phyloP scores from a whole-genome alignment of 2,329 filamentous ascomycete species.

The Calonectria crousiana region DNA sequence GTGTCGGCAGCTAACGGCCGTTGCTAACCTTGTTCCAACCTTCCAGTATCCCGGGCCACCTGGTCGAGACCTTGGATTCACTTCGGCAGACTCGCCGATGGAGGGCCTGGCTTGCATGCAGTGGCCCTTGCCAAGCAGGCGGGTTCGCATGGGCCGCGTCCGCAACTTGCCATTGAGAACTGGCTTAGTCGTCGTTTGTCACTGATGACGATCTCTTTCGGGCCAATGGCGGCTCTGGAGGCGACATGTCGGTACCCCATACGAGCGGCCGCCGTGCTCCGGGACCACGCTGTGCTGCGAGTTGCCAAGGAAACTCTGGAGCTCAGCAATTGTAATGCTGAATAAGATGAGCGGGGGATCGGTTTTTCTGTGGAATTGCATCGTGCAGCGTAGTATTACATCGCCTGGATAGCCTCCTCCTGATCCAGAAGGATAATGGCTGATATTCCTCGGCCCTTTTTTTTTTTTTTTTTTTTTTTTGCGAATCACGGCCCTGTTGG shows the following conservation, averaged over 20 bases:
- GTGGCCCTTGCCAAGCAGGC: not conserved
- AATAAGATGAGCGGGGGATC: not conserved
- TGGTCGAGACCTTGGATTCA: not conserved
- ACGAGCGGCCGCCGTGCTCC: constrained; percentile 19
- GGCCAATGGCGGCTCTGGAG: constrained; percentile 10
- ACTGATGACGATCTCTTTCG: constrained; percentile 7
- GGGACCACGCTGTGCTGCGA: not conserved
- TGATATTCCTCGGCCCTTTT: not conserved
- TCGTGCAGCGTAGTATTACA: constrained; percentile 3
- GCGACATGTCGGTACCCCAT: constrained; percentile 1
- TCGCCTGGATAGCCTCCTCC: not conserved
- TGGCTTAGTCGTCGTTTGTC: constrained; percentile 28
- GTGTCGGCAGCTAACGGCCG: constrained; percentile 19
- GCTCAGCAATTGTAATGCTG: not conserved
- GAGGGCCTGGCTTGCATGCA: constrained; percentile 13
- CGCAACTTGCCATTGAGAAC: not conserved
- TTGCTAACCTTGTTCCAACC: constrained; percentile 12
- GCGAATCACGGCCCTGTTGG: constrained; percentile 1
- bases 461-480: not conserved
- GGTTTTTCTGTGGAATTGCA: not conserved
- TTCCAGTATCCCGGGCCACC: not conserved
- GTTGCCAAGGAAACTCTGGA: constrained; percentile 13
- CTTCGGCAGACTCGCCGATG: constrained; percentile 17
- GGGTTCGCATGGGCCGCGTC: not conserved
- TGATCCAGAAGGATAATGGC: not conserved